phyloP scores from a whole-genome alignment of 2,329 filamentous ascomycete genomes.

The Ophiostoma ulmi region DNA sequence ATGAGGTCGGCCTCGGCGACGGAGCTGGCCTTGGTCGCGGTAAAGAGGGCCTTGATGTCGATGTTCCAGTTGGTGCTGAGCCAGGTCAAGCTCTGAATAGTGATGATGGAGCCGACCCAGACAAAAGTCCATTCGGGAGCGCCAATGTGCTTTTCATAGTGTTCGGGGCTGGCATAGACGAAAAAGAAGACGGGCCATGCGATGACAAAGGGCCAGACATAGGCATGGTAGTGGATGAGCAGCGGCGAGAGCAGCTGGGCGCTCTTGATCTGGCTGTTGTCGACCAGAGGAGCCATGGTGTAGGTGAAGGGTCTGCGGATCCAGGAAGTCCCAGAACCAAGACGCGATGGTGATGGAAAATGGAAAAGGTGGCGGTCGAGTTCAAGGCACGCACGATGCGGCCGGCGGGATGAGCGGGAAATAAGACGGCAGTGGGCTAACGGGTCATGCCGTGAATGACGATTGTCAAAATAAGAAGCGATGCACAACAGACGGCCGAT shows the following conservation, averaged over 20 bases:
- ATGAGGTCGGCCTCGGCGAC: conserved; percentile 76
- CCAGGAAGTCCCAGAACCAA: neutral
- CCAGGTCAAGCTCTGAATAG: conserved; percentile 83
- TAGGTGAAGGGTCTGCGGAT: neutral
- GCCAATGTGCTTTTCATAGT: conserved; percentile 86
- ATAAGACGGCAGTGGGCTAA: neutral
- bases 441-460: neutral
- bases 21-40: conserved; percentile 62
- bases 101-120: conserved; percentile 83
- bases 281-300: conserved; percentile 73
- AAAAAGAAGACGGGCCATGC: conserved; percentile 89
- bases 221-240: conserved; percentile 73
- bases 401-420: conserved; percentile 18
- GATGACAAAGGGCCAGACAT: conserved; percentile 88
- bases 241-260: conserved; percentile 86
- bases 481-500: too few relatives aligned
- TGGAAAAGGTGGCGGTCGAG: neutral
- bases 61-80: conserved; percentile 98
- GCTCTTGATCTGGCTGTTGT: conserved; percentile 82
- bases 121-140: conserved; percentile 98
- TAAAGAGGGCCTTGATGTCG: conserved; percentile 76
- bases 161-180: conserved; percentile 74
- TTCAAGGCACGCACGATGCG: conserved; percentile 21
- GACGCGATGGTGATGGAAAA: neutral
- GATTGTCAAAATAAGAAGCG: neutral